Conservation (phyloP, 805 yeast genomes). For the Diddensiella santjacobensis region DNA sequence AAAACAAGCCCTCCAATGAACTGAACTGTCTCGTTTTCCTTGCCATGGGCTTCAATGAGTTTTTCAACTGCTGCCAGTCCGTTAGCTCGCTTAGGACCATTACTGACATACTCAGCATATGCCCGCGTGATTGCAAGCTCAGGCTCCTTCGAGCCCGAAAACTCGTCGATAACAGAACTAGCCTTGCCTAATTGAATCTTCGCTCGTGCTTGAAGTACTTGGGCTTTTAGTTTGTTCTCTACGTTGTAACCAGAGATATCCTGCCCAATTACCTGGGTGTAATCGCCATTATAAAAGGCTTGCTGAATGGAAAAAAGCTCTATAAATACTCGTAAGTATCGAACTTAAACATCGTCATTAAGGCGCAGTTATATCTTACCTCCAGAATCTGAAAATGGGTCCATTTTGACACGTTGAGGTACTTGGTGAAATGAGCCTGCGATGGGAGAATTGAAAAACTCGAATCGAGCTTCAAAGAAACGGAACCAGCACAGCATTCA, state of each 20-base stretch:
- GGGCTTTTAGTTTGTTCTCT: conserved; percentile 28
- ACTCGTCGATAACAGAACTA: conserved; percentile 28
- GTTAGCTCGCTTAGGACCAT: conserved; percentile 25
- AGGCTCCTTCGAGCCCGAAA: conserved; percentile 24
- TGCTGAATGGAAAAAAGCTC: conserved; percentile 36
- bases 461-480: too few species aligned
- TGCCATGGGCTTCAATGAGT: conserved; percentile 24
- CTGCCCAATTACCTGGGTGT: conserved; percentile 30
- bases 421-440: too few species aligned
- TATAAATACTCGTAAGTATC: too few species aligned
- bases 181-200: conserved; percentile 35
- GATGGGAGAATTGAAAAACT: too few species aligned
- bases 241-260: conserved; percentile 27
- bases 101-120: conserved; percentile 27
- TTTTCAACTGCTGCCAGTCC: conserved; percentile 20
- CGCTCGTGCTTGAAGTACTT: conserved; percentile 36
- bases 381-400: conserved; percentile 30
- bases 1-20: conserved; percentile 42
- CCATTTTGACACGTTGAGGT: conserved; percentile 18
- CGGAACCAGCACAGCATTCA: too few species aligned
- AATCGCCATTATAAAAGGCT: conserved; percentile 41
- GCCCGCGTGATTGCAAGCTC: conserved; percentile 25
- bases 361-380: conserved; percentile 19
- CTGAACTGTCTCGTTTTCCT: conserved; percentile 33
- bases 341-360: too few species aligned